Base-by-base conservation (phyloP, 495 filamentous ascomycete species). In the Bacidia rubella region DNA sequence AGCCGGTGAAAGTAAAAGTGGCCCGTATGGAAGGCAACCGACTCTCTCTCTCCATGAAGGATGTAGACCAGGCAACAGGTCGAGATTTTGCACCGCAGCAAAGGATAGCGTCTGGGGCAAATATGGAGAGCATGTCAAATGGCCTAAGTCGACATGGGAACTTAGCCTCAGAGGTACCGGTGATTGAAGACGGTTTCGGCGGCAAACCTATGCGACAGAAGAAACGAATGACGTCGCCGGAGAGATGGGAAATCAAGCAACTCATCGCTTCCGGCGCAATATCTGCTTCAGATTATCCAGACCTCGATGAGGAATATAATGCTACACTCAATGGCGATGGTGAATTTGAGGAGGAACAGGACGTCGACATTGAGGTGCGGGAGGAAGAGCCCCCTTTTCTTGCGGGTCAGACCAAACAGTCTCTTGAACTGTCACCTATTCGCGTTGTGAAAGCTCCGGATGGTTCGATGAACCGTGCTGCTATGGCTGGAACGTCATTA, bases 321-420 rank as follows among this genome's bases (percentile, higher is more conserved):
- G 83, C 85, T 15, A 88, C 87, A 0, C 68, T 95, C 17, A 83
- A 81, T 44, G 92, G 89, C 2, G 85, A 92, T 59, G 87, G 85
- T 11, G 79, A 83, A 19, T 88, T 96, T 65, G 90, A 96, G 63
- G 78, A 96, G 54, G 92, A 98, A 68, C 88, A 96, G 68, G 92
- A 98, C 64, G 76, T 97, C 9, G 92, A 98, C 66, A 98, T 98
- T 57, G 92, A 98, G 65, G 85, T 98, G 43, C 76, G 80, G 60
- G 93, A 96, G 55, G 93, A 97, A 60, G 92, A 98, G 59, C 92
- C 92, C 12, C 93, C 93, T 0, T 98, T 98, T 74, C 67, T 98
- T 41, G 86, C 87, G 9, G 92, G 92, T 1, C 93, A 97, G 68
- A 98, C 92, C 1, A 95, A 95, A 61, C 90, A 94, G 65, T 90